Conservation (phyloP, 2,329 filamentous ascomycete species). For the Exophiala viscosa region DNA sequence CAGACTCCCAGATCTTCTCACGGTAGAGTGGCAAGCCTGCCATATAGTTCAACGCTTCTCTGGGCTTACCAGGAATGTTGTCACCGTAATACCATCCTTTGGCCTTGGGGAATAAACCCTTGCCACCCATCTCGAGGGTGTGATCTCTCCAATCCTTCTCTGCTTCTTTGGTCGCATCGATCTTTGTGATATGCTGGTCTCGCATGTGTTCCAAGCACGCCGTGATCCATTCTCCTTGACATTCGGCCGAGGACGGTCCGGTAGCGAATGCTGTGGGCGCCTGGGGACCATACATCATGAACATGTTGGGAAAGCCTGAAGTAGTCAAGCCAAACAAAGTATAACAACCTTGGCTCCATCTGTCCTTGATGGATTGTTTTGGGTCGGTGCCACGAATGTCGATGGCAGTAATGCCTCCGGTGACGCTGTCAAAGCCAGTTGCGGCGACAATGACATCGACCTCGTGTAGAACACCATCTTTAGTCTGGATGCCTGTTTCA, state of each 20-base stretch:
- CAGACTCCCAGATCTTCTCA: constrained; percentile 8
- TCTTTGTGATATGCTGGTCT: background rate
- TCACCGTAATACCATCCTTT: constrained; percentile 51
- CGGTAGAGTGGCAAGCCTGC: constrained; percentile 27
- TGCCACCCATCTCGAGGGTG: background rate
- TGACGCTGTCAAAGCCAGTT: constrained; percentile 43
- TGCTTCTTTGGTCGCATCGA: constrained; percentile 4
- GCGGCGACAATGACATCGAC: constrained; percentile 41
- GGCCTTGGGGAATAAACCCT: background rate
- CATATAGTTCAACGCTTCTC: constrained; percentile 49
- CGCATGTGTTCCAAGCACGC: constrained; percentile 3
- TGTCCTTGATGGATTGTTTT: constrained; percentile 33
- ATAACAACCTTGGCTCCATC: constrained; percentile 34
- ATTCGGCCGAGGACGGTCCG: constrained; percentile 52
- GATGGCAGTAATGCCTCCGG: constrained; percentile 35
- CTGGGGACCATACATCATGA: constrained; percentile 54
- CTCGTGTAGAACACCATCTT: constrained; percentile 37
- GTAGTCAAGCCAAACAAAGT: constrained; percentile 42
- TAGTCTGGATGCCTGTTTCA: constrained; percentile 37
- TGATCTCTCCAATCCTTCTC: constrained; percentile 9
- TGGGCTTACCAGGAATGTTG: constrained; percentile 52
- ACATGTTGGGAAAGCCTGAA: constrained; percentile 47
- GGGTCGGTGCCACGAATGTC: constrained; percentile 42
- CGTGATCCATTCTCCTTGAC: constrained; percentile 52
- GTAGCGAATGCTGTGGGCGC: constrained; percentile 42